These are phyloP conservation scores for Hypoxylon sp. DNA, from an alignment of 2,329 filamentous ascomycete genomes.

Conservation along the genomic window DNA sequence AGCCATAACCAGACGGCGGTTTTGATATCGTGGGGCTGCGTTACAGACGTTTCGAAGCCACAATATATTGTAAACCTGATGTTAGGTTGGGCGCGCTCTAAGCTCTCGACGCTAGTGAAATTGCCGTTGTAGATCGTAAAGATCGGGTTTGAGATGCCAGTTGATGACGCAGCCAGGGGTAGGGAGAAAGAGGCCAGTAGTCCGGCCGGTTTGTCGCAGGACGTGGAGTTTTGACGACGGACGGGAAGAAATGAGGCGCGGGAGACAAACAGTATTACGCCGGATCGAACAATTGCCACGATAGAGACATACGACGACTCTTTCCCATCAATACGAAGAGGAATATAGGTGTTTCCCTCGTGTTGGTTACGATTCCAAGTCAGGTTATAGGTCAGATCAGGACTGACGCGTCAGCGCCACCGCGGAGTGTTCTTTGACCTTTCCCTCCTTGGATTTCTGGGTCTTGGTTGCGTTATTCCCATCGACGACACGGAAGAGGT, in stretches of 20 bases:
- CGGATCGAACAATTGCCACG: slow-evolving; percentile 25
- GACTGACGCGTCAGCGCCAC: slow-evolving; percentile 33
- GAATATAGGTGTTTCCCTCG: slow-evolving; percentile 25
- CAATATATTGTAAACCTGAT: slow-evolving; percentile 9
- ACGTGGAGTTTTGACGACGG: slow-evolving; percentile 29
- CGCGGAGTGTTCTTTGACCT: slow-evolving; percentile 13
- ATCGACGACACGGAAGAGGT: slow-evolving; percentile 6
- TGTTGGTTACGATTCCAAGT: slow-evolving; percentile 21
- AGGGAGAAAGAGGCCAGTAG: slow-evolving; percentile 26
- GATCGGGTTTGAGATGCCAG: slow-evolving; percentile 30
- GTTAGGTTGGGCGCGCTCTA: slow-evolving; percentile 13
- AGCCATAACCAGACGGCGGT: background rate
- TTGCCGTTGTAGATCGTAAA: slow-evolving; percentile 35
- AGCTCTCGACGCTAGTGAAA: slow-evolving; percentile 30
- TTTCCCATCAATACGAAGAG: slow-evolving; percentile 31
- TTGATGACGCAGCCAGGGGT: slow-evolving; percentile 33
- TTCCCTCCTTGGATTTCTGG: slow-evolving; percentile 8
- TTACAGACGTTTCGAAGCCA: slow-evolving; percentile 15
- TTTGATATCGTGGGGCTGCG: slow-evolving; percentile 5
- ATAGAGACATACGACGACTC: slow-evolving; percentile 7
- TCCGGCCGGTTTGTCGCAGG: slow-evolving; percentile 32
- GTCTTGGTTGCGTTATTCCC: slow-evolving; percentile 18
- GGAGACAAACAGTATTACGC: slow-evolving; percentile 25
- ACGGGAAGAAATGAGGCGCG: slow-evolving; percentile 16
- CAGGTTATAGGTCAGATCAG: slow-evolving; percentile 8